Evolutionary conservation across 2,329 filamentous ascomycete genomes (phyloP), one percentile per base, ranked within the genome.

Genomic region (Dichotomopilus funicola): DNA sequence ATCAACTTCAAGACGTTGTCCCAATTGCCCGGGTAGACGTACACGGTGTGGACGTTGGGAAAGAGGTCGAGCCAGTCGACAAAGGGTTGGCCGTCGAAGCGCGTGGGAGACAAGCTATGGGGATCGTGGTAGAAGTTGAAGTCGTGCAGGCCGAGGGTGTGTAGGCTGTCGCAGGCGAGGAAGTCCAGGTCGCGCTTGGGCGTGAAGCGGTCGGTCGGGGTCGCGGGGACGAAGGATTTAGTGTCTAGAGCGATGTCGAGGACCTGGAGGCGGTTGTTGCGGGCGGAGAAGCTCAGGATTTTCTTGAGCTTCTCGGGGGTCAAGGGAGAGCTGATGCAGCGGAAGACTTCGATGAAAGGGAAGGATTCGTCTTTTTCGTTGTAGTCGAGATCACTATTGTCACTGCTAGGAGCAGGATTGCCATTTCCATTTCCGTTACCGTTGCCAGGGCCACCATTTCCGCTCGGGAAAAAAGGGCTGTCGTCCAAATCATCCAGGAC

Each of bases 11-110:
- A 54, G 6, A 48, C 41, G 13, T 43, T 43, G 4, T 19, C 13
- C 51, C 58, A 54, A 11, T 11, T 8, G 35, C 56, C 59, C 4
- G 63, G 59, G 31, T 59, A 62, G 6, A 59, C 55, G 13, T 49
- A 31, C 10, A 65, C 57, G 33, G 62, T 61, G 19, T 58, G 49
- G 12, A 64, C 51, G 2, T 51, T 56, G 7, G 62, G 62, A 46
- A 64, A 65, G 35, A 11, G 43, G 1, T 58, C 46, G 37, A 65
- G 46, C 57, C 57, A 64, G 34, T 59, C 56, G n/a, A 64, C 19
- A 27, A 65, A 61, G 31, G 62, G 62, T 41, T 58, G 37, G 45
- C 59, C 62, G 53, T 60, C 47, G 45, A 64, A 61, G 8, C n/a
- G n/a, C 36, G 53, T 49, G 9, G 4, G 19, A 4, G 5, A 37